A percentile compares a stretch with the other conserved stretches of the same genome.
Conservation (phyloP, 495 filamentous ascomycete species). For the Tuber magnatum region DNA sequence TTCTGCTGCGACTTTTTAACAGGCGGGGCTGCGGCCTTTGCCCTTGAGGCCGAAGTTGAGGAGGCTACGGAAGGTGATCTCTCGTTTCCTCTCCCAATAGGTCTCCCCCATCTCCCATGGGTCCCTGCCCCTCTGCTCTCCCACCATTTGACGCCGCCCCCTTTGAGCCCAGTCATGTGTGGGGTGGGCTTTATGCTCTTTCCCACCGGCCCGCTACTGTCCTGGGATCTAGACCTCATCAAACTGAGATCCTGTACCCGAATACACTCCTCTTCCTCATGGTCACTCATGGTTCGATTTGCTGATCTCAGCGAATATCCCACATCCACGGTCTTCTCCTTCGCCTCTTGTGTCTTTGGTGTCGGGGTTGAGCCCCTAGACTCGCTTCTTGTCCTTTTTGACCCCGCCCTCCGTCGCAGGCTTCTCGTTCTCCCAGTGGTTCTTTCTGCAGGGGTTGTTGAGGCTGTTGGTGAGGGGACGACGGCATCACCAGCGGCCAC, state of each 20-base stretch:
- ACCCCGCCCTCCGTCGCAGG: conserved; percentile 29
- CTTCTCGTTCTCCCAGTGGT: conserved; percentile 18
- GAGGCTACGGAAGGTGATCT: neutral
- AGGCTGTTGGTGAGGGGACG: conserved; percentile 8
- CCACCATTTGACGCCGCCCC: neutral
- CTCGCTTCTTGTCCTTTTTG: conserved; percentile 32
- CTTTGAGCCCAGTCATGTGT: neutral
- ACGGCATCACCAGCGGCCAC: neutral
- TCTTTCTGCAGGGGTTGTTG: conserved; percentile 9
- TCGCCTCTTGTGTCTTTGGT: conserved; percentile 1
- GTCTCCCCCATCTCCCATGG: neutral
- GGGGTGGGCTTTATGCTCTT: neutral
- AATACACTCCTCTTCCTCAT: conserved; percentile 36
- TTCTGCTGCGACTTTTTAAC: conserved; percentile 10
- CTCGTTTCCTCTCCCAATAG: neutral
- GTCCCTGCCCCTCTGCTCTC: neutral
- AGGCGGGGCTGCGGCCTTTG: neutral
- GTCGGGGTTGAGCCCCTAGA: conserved; percentile 11
- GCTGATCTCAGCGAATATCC: conserved; percentile 25
- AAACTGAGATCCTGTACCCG: conserved; percentile 36
- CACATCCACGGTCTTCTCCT: conserved; percentile 20
- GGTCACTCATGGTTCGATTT: conserved; percentile 18
- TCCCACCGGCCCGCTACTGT: neutral
- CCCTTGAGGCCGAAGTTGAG: neutral
- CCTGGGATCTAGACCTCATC: conserved; percentile 5